Base-by-base conservation (phyloP, 2,329 filamentous ascomycete species). In the Zalaria obscura region DNA sequence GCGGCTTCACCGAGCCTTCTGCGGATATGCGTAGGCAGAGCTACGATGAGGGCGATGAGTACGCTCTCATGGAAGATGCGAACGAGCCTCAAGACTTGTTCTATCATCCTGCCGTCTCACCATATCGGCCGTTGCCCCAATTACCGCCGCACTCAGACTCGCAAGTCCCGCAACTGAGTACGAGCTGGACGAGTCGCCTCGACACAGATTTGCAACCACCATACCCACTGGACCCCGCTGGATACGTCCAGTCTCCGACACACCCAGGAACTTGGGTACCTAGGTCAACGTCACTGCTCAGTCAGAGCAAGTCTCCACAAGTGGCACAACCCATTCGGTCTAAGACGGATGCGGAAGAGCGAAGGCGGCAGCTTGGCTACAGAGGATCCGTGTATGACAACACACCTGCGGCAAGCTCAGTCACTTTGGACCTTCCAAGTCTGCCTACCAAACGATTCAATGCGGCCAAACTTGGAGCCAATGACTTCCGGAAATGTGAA, bases 21-120 rank as follows among this genome's bases (percentile, higher is more conserved):
- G 70, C 69, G 5, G 74, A 64, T 46, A 60, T 59, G 35, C 66
- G 87, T 49, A 76, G 86, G 45, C 69, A 87, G 52, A 95, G 87
- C 61, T 95, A 91, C 52, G 89, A 96, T 51, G 86, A 94, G 56
- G 89, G 85, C 2, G 91, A 95, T 50, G 91, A 96, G 58, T 72
- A 62, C 36, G 59, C 57, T 4, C 54, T 70, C 31, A 65, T 60
- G 48, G 64, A 69, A 37, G 55, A 43, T 53, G 56, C 55, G 27
- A 58, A 57, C 29, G 85, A 87, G 42, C 84, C 86, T 47, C 83
- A 83, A 11, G 91, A 94, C 52, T 78, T 96, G 56, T 94, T 94
- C 57, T 98, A 93, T 58, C 87, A 96, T 53, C 88, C 88, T 11
- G 85, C 85, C 4, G 33, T 18, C 18, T 18, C 18, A 76, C 87